Base-by-base conservation (phyloP, 2,329 filamentous ascomycete species). In the Boeremia lycopersici region DNA sequence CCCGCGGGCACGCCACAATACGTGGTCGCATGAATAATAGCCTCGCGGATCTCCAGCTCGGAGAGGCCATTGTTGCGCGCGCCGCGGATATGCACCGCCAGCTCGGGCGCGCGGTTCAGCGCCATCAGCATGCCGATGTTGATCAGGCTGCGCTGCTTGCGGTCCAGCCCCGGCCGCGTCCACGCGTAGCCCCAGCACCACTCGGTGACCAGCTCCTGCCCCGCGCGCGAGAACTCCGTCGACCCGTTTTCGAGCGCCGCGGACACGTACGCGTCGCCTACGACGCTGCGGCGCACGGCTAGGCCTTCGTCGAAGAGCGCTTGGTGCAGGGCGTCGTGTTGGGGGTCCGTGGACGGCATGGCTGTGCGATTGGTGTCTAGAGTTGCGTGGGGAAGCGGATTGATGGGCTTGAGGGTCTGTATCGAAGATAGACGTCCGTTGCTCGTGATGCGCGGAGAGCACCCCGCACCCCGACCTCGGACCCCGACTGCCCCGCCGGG, bases 91-190 rank as follows among this genome's bases (percentile, higher is more conserved):
- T 89, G 86, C 7, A 85, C 79, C 0, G 78, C 85, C 52, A 89
- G 75, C 67, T 89, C 86, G 0, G 82, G 80, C 6, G 76, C 77
- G 5, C 83, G 77, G 63, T 87, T 87, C 57, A 87, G 76, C 3
- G 84, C 84, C 69, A 83, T 84, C 40, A 89, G 76, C 82, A 89
- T 87, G 42, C 81, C 85, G 42, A 88, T 84, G 68, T 88, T 88
- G 48, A 89, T 74, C 49, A 89, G 76, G 48, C 80, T 84, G 41
- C 86, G 80, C 61, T 85, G 82, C 69, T 87, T 86, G 55, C 81
- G 79, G 31, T 83, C 80, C 8, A 89, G 79, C 0, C 86, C 86
- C 0, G 84, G 85, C 7, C 86, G 81, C 3, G 82, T 82, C 86
- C 86, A 89, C 25, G 82, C 81, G 54, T 80, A 80, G 12, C 85